phyloP scores from a whole-genome alignment of 306 rosid species.

The Vigna unguiculata region DNA sequence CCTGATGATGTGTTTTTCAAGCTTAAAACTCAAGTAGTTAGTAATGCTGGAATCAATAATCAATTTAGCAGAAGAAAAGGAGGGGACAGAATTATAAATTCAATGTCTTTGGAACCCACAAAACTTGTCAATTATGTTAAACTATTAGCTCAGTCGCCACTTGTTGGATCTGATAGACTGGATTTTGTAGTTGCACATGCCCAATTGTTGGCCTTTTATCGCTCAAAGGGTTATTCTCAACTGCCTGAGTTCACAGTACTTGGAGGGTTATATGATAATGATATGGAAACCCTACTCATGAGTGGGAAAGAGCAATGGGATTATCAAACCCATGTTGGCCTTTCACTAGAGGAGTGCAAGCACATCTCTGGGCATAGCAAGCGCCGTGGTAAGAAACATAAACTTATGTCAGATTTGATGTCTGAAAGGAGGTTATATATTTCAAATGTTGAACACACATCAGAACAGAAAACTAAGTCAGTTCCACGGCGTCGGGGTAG shows the following conservation, averaged over 20 bases:
- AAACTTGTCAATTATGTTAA: conserved; percentile 62
- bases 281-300: conserved; percentile 43
- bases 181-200: conserved; percentile 55
- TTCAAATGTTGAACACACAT: conserved; percentile 37
- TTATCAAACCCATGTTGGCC: conserved; percentile 41
- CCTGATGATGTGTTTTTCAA: conserved; percentile 56
- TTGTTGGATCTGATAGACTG: conserved; percentile 55
- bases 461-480: conserved; percentile 43
- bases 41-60: conserved; percentile 64
- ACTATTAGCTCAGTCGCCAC: conserved; percentile 62
- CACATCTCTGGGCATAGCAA: conserved; percentile 29
- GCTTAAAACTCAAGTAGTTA: conserved; percentile 58
- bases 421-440: conserved; percentile 43
- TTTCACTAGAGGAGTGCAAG: conserved; percentile 47
- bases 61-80: conserved; percentile 62
- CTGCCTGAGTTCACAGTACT: conserved; percentile 60
- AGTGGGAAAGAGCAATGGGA: conserved; percentile 43
- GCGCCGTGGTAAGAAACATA: conserved; percentile 46
- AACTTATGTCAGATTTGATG: conserved; percentile 52
- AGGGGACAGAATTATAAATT: conserved; percentile 55
- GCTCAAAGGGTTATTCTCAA: conserved; percentile 67
- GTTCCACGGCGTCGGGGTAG: conserved; percentile 35
- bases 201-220: conserved; percentile 63
- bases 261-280: conserved; percentile 55
- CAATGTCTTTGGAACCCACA: conserved; percentile 64